Evolutionary conservation across 257 asterid species (phyloP), one percentile per base, ranked within the genome.

Genomic region (Salvia hispanica): DNA sequence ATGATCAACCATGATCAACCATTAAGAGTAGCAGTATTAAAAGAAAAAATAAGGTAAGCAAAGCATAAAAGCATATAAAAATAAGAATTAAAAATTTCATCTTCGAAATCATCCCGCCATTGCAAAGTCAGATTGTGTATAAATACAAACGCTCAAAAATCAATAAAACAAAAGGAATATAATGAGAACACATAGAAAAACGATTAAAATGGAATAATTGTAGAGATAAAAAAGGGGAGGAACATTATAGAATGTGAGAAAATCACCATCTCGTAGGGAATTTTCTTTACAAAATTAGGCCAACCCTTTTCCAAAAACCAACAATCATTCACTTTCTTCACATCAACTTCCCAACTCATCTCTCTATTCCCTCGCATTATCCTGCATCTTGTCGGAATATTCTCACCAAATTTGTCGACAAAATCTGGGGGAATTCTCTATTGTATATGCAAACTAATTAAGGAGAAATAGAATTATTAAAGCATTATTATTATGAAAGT

Each of bases 341-440:
- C 21, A 9, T 15, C 12, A 33, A 78, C 83, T 74, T 70, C 9
- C 79, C 72, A 67, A 11, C 67, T 7, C 8, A 7, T 11, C 9
- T 54, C 3, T 25, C n/a, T n/a, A n/a, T n/a, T n/a, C n/a, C n/a
- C n/a, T n/a, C n/a, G 62, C 5, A 0, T 13, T 51, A 81, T 76
- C 8, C 59, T 74, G 37, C 69, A 69, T n/a, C 21, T 63, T 25
- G 36, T 12, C 3, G 83, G 82, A 31, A 76, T 48, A 14, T 57
- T 16, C 53, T 43, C 76, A 21, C 64, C 74, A 47, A 81, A 70
- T 28, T 70, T 76, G 44, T 62, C 46, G 31, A 78, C 43, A 11
- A 78, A 78, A 2, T 71, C 79, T 0, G 83, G 72, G 56, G 86
- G 86, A 55, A 81, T 76, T 25, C 34, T 63, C 83, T 81, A 28